Base-by-base conservation (phyloP, 2,329 filamentous ascomycete genomes). In the Xylariaceae sp. region DNA sequence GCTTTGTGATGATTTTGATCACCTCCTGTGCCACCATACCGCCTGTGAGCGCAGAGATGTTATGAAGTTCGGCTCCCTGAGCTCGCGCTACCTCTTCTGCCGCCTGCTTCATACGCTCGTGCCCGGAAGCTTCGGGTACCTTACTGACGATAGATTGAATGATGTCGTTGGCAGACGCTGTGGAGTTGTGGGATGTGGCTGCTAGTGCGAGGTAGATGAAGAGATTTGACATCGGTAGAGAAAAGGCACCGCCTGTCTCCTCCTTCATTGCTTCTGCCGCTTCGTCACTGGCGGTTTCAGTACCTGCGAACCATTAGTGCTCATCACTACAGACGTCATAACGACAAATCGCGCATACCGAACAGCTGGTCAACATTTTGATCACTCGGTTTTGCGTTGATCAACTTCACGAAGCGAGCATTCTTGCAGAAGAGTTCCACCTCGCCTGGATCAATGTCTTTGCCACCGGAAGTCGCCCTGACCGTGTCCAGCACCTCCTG, bases 21-120 rank as follows among this genome's bases (percentile, higher is more conserved):
- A 91, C 80, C 68, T 98, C 93, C 65, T 98, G 94, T n/a, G 91
- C 89, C 36, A 94, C 85, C 71, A 98, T 85, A 3, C 93, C 94
- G 22, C 93, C 94, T 1, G 83, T 85, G 42, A 95, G 68, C 19
- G 90, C 84, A 24, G 90, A 86, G 42, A 94, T 87, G 61, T 96
- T 97, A 69, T 98, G 93, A 45, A 98, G 69, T 63, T 98, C 94
- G 40, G 82, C 87, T 19, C 88, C 87, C 36, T 80, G 82, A 28
- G 88, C 86, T 45, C 94, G 81, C 26, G 83, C 79, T 33, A 89
- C 73, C 63, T 90, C 86, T 44, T 80, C 69, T 1, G 80, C 74
- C 12, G 76, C 72, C 52, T 80, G 67, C 18, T 60, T 45, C 19
- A 83, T 66, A 16, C 72, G 72, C 46, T 74, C 66, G 33, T 74